Evolutionary conservation across 148 eudicot genomes (phyloP), one percentile per base, ranked within the genome.

Genomic region (Suaeda aralocaspica): DNA sequence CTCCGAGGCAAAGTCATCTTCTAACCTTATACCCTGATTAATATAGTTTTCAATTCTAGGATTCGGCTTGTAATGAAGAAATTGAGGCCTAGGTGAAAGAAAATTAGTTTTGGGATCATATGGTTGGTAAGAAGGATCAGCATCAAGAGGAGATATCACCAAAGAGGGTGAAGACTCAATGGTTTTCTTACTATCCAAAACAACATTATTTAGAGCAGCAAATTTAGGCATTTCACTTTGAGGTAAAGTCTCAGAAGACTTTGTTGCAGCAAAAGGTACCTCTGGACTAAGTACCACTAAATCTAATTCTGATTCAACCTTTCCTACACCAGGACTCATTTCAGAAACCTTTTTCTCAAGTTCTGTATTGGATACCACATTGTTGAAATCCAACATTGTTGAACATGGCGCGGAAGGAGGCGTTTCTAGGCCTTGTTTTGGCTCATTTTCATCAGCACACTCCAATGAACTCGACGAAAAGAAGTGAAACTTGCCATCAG

Each of bases 21-120:
- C 92, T 28, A 87, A 76, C 51, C 56, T 70, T 45, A 80, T 71
- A 25, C 67, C 76, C 50, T 82, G 81, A 66, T 76, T 82, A 56
- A 81, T 70, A 70, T 84, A 78, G 72, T 55, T 71, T 57, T 84
- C 84, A 10, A 78, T 76, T 76, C 88, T 79, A 0, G 88, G 88
- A 73, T 83, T 84, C 0, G 98, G 96, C 33, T 79, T 91, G 74
- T 94, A 94, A 65, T 75, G 86, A 41, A 89, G 89, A 76, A 88
- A 94, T 64, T 81, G 97, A 71, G 98, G 98, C 87, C 98, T 83
- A 46, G 98, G 98, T 0, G 98, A 94, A 29, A 91, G 90, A 67
- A 67, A 94, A 52, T 94, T 89, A 21, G 80, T 87, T 76, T 83
- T 85, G 28, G 99, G 99, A 76, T 94, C 99, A 80, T 89, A 91